Evolutionary conservation across 2,329 filamentous ascomycete genomes (phyloP).

Genomic region (Byssothecium circinans): DNA sequence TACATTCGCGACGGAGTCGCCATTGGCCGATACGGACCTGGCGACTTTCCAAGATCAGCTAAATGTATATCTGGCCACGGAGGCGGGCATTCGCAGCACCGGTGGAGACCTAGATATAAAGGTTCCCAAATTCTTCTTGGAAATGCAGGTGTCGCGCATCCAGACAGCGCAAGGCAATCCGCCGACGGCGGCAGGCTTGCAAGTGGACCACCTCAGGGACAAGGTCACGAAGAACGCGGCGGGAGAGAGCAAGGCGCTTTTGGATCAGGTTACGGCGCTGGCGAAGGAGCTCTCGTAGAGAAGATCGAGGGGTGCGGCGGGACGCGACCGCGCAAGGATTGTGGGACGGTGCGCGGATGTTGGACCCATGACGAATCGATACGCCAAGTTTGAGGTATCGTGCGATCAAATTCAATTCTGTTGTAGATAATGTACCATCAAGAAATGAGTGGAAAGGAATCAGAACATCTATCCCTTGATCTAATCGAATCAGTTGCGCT

Average conservation of each 20-base stretch:
- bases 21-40: slow-evolving; percentile 55
- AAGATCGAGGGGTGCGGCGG: background rate
- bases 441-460: too few species aligned
- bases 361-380: too few species aligned
- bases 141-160: slow-evolving; percentile 62
- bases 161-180: slow-evolving; percentile 61
- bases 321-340: background rate
- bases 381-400: background rate
- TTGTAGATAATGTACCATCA: too few species aligned
- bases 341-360: background rate
- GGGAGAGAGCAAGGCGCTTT: slow-evolving; percentile 52
- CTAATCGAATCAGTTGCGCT: too few species aligned
- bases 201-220: slow-evolving; percentile 59
- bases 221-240: slow-evolving; percentile 62
- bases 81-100: slow-evolving; percentile 59
- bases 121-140: slow-evolving; percentile 65
- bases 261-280: slow-evolving; percentile 55
- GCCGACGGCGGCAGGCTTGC: slow-evolving; percentile 54
- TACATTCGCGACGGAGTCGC: slow-evolving; percentile 55
- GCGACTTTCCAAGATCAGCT: slow-evolving; percentile 56
- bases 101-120: slow-evolving; percentile 60
- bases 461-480: too few species aligned
- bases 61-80: slow-evolving; percentile 61
- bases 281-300: slow-evolving; percentile 23
- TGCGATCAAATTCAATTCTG: too few species aligned